Evolutionary conservation across 306 rosid species (phyloP), one percentile per base, ranked within the genome.

Genomic region (Cicer pinnatifidum): DNA sequence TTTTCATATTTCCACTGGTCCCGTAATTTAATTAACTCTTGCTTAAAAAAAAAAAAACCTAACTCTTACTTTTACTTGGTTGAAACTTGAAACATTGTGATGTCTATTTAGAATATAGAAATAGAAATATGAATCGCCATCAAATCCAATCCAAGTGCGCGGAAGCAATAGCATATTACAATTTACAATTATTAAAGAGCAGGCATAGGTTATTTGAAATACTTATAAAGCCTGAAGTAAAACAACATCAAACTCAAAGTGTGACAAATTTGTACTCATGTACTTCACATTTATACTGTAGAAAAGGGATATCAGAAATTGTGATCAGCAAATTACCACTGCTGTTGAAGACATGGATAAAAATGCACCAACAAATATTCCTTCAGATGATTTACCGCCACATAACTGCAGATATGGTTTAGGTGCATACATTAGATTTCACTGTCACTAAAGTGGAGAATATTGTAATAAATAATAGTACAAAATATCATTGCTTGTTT

Each of bases 281-380:
- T 67, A 66, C 74, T 66, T 71, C 50, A 68, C 56, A 60, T 53
- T 45, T 60, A 76, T 59, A 44, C 54, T 62, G 5, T 60, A 54
- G 37, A 63, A 59, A 64, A 16, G 38, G 51, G 20, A 64, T 56
- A 66, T 16, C 57, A 81, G 51, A 76, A 76, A 20, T 60, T 65
- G 66, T 11, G 67, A 46, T 41, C 73, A 58, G 75, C 51, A 72
- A 78, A 43, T 86, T 85, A 94, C 97, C 99, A 91, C 97, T 47
- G 99, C 97, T 51, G 97, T 94, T 8, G 96, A 94, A 77, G 99
- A 94, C 99, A 94, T 88, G 69, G 99, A 94, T 48, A 88, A 85
- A 69, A 91, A 86, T 79, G 89, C 86, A 68, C 99, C 99, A 78
- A 89, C 87, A 63, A 88, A 94, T 37, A 94, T 84, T 82, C 96